phyloP scores from a whole-genome alignment of 495 filamentous ascomycete genomes.

The Penicillium cosmopolitanum region DNA sequence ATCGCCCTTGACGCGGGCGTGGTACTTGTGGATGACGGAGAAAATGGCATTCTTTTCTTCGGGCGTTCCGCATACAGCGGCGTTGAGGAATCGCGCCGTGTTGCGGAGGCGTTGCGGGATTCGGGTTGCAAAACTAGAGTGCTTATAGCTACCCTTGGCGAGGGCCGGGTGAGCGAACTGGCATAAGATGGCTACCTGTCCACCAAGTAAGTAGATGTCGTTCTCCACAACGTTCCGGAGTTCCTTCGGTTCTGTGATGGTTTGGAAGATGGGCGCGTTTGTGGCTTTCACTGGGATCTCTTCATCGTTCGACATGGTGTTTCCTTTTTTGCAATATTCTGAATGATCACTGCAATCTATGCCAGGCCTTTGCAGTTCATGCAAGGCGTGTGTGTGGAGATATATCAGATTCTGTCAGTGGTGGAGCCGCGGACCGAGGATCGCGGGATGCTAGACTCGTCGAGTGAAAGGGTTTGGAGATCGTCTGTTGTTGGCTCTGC shows the following conservation, averaged over 20 bases:
- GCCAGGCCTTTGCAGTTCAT: too few relatives aligned
- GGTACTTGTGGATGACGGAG: constrained; percentile 21
- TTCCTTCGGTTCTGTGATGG: constrained; percentile 1
- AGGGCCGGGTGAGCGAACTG: constrained; percentile 26
- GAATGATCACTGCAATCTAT: background rate
- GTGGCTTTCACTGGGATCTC: background rate
- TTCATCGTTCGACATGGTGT: background rate
- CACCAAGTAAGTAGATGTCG: constrained; percentile 24
- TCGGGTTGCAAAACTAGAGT: constrained; percentile 20
- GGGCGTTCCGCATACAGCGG: constrained; percentile 18
- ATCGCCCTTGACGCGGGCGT: constrained; percentile 21
- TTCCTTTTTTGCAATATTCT: background rate
- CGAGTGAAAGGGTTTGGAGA: background rate
- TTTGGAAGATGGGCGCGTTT: background rate
- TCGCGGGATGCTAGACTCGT: background rate
- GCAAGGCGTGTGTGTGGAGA: background rate
- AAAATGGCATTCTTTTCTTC: constrained; percentile 23
- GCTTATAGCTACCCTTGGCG: constrained; percentile 20
- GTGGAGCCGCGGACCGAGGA: constrained; percentile 3
- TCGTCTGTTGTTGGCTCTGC: background rate
- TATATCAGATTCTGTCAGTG: background rate
- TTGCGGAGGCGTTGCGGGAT: constrained; percentile 24
- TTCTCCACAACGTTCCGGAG: constrained; percentile 8
- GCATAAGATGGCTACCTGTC: constrained; percentile 23
- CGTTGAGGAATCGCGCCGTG: constrained; percentile 23